A percentile compares a stretch with the other conserved stretches of the same genome.
Conservation (phyloP, 2,329 filamentous ascomycete species). For the Fusarium keratoplasticum region DNA sequence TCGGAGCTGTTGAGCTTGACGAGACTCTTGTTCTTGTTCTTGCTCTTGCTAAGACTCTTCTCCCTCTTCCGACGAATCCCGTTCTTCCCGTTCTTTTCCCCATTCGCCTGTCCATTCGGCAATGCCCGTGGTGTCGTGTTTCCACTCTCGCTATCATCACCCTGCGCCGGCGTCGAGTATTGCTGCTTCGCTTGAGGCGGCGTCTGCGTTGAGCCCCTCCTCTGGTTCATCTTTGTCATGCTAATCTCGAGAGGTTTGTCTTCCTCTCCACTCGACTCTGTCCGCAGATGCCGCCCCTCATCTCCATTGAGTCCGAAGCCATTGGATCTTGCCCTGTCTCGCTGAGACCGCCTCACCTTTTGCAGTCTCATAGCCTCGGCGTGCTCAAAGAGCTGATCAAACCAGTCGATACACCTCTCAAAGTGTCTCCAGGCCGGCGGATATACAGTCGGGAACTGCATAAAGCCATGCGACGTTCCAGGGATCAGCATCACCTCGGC, state of each 20-base stretch:
- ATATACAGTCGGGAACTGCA: conserved; percentile 90
- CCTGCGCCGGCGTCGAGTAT: conserved; percentile 16
- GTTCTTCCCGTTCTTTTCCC: conserved; percentile 44
- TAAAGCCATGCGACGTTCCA: conserved; percentile 91
- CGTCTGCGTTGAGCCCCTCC: conserved; percentile 45
- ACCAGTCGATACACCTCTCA: conserved; percentile 82
- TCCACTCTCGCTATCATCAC: conserved; percentile 34
- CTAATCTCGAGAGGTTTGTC: conserved; percentile 86
- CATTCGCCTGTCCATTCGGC: conserved; percentile 34
- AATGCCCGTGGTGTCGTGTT: conserved; percentile 26
- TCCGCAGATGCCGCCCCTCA: conserved; percentile 48
- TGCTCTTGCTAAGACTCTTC: conserved; percentile 52
- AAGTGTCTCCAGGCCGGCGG: conserved; percentile 93
- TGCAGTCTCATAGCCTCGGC: conserved; percentile 56
- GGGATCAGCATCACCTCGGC: conserved; percentile 85
- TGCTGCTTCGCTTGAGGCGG: conserved; percentile 19
- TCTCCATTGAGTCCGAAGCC: conserved; percentile 37
- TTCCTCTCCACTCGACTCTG: conserved; percentile 80
- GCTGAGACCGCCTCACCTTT: conserved; percentile 30
- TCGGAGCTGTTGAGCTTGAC: conserved; percentile 68
- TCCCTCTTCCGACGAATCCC: conserved; percentile 36
- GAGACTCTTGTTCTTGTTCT: conserved; percentile 60
- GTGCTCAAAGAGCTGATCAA: conserved; percentile 77
- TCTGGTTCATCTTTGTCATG: conserved; percentile 62
- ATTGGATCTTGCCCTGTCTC: conserved; percentile 9